Evolutionary conservation across 345 rosid species (phyloP), one percentile per base, ranked within the genome.

Genomic region (Syzygium aromaticum): DNA sequence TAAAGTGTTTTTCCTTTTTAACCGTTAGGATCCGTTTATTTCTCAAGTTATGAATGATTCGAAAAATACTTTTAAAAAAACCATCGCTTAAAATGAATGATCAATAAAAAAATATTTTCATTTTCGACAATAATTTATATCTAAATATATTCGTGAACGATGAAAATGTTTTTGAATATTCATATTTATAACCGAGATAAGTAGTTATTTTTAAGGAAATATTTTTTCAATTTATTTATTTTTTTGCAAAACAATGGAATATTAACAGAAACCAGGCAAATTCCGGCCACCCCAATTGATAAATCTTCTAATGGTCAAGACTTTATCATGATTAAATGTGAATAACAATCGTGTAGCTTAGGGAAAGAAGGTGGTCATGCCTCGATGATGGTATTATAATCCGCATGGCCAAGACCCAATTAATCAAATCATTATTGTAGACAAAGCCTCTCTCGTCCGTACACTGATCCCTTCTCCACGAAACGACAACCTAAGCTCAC

Each of bases 201-300:
- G 7, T 2, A 0, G 3, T 61, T 6, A 3, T 12, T n/a, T 1
- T 61, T 14, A 13, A n/a, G 15, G 6, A 6, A 27, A 61, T 13
- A 14, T 1, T 27, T n/a, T n/a, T n/a, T 27, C 1, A 27, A 61
- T 12, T 3, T 0, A n/a, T 61, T 61, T 0, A 12, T 13, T 61
- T 59, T 59, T 2, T 25, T 0, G 2, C 12, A 10, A 59, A 27
- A 11, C 2, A 59, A 27, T 27, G 0, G 7, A n/a, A 8, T 61
- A 28, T 17, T n/a, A 73, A 73, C 38, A 43, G 7, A 38, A 38
- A 73, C 23, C 12, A 73, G 49, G 49, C 43, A 9, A 73, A 73
- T 16, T 22, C 46, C 46, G 22, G 3, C 82, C 12, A 38, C 13
- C 80, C 27, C 27, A 38, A 21, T 38, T 38, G 49, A 19, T 5